Evolutionary conservation across 2,329 filamentous ascomycete genomes (phyloP).

Genomic region (Colletotrichum sp.): DNA sequence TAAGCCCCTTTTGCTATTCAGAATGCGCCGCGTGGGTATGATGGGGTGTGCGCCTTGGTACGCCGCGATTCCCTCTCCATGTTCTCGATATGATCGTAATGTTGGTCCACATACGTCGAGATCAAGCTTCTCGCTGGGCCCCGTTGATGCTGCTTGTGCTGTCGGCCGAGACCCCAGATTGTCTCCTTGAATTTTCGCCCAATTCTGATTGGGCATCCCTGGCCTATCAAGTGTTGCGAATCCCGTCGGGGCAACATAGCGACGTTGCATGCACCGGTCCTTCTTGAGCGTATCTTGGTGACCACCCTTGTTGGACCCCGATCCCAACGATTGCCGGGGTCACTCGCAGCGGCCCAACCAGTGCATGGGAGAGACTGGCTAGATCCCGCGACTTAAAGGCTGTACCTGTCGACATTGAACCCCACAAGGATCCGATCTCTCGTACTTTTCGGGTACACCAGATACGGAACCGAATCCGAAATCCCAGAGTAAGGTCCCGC

Average conservation of each 20-base stretch:
- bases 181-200: background rate
- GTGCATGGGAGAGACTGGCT: fast-evolving
- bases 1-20: background rate
- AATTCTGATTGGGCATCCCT: background rate
- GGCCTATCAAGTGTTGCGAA: background rate
- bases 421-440: no score
- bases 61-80: no score
- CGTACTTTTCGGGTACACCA: background rate
- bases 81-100: background rate
- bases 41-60: no score
- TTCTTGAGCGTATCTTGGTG: no score
- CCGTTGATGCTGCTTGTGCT: background rate
- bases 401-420: no score
- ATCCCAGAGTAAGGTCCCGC: fast-evolving
- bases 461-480: background rate
- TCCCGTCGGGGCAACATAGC: background rate
- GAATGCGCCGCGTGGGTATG: no score
- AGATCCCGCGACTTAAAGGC: background rate
- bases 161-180: background rate
- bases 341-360: background rate
- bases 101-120: no score
- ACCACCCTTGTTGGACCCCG: no score
- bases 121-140: no score
- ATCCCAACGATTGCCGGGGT: background rate
- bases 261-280: background rate